Base-by-base conservation (phyloP, 2,329 filamentous ascomycete genomes). In the Amauroascus verrucosus region DNA sequence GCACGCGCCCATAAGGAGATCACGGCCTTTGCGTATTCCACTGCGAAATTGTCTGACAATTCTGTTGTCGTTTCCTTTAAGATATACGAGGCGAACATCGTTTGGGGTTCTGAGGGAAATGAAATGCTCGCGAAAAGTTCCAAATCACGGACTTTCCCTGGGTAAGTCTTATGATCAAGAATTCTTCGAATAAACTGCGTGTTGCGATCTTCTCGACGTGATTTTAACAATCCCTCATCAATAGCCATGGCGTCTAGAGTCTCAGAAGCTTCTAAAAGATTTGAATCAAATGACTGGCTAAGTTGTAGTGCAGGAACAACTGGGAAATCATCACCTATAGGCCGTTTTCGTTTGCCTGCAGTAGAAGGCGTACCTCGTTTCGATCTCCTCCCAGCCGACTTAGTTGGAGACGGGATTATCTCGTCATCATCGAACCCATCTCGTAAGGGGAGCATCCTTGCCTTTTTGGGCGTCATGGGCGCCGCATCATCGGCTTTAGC, bases 341-440 rank as follows among this genome's bases (percentile, higher is more conserved):
- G 67, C 45, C 81, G 69, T 63, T 83, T 83, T 53, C 81, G 71
- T 64, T 83, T 84, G 7, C 72, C 72, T n/a, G 73, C 72, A 56
- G 73, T 74, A 47, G 74, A 77, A 1, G 81, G 79, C 1, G 80
- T 83, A 9, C 67, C 66, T 41, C 75, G 70, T 62, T 77, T 80
- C 5, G 72, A 70, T 58, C 70, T 73, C 44, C 65, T 60, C 35
- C 62, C 59, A 6, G 65, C 65, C 7, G 72, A 70, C 59, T 76
- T 81, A 50, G 74, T 79, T 3, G 79, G 79, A 2, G 79, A 82
- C 1, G 73, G 64, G 57, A 76, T 70, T 53, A 83, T 73, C 61
- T 84, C 79, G 53, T 77, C 75, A 57, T 84, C 79, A 53, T 83
- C 78, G 61, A 84, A 84, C 16, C 81, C 81, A 67, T 84, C 81